A percentile compares a stretch with the other conserved stretches of the same genome.
These are phyloP conservation scores for Astrothelium macrocarpum DNA, from an alignment of 495 filamentous ascomycete genomes.

Conservation along the genomic window DNA sequence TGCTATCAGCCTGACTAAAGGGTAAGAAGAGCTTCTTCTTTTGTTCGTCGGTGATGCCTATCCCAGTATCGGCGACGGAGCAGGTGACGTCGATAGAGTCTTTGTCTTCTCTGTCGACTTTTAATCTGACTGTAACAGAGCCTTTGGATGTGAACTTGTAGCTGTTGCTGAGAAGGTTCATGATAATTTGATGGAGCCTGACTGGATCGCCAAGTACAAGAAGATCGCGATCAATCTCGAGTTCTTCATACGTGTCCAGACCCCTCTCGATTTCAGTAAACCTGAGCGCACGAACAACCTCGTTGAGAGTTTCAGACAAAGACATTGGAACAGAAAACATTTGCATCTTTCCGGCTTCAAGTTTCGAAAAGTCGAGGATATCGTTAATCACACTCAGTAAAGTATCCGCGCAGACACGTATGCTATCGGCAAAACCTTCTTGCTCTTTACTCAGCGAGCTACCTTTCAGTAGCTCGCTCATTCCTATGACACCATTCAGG, in stretches of 20 bases:
- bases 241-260: slow-evolving; percentile 61
- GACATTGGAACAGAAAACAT: slow-evolving; percentile 79
- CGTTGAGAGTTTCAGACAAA: slow-evolving; percentile 73
- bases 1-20: slow-evolving; percentile 83
- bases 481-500: slow-evolving; percentile 37
- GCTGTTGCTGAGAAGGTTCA: slow-evolving; percentile 86
- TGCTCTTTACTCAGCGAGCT: slow-evolving; percentile 71
- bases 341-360: slow-evolving; percentile 94
- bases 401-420: slow-evolving; percentile 80
- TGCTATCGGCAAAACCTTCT: slow-evolving; percentile 83
- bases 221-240: slow-evolving; percentile 57
- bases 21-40: slow-evolving; percentile 77
- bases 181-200: slow-evolving; percentile 82
- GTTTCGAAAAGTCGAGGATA: slow-evolving; percentile 84
- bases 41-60: slow-evolving; percentile 76
- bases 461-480: slow-evolving; percentile 75
- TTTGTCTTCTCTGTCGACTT: slow-evolving; percentile 56
- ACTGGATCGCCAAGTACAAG: slow-evolving; percentile 87
- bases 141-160: slow-evolving; percentile 89
- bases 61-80: slow-evolving; percentile 83
- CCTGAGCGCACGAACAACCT: slow-evolving; percentile 75
- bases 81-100: slow-evolving; percentile 65
- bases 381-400: slow-evolving; percentile 92
- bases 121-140: slow-evolving; percentile 68
- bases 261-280: slow-evolving; percentile 76